Percentiles rank a stretch among this genome's conserved stretches.
phyloP scores from a whole-genome alignment of 1,139 yeast species.

The Kodamaea suecica region DNA sequence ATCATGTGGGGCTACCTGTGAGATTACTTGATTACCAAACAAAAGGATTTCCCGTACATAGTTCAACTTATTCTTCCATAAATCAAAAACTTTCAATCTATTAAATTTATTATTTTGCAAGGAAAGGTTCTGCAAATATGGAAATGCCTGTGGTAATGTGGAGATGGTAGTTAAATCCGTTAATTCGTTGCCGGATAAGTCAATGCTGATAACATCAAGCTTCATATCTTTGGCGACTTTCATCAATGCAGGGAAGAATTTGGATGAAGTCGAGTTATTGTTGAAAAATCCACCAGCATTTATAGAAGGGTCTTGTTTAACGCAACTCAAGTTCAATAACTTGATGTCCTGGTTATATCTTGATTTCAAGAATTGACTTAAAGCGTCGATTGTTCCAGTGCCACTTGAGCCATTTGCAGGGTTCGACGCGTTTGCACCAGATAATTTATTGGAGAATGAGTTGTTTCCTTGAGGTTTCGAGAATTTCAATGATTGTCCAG shows the following conservation, averaged over 20 bases:
- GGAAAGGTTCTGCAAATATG: conserved; percentile 72
- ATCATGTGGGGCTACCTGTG: conserved; percentile 22
- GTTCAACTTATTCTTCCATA: conserved; percentile 76
- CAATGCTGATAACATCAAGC: conserved; percentile 65
- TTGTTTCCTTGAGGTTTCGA: conserved; percentile 32
- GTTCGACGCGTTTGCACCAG: conserved; percentile 5
- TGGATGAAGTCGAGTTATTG: conserved; percentile 57
- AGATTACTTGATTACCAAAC: conserved; percentile 70
- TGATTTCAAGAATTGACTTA: conserved; percentile 58
- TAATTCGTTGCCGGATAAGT: conserved; percentile 68
- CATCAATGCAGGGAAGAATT: conserved; percentile 90
- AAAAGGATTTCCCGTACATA: conserved; percentile 72
- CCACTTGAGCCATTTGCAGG: not conserved
- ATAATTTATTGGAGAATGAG: conserved; percentile 19
- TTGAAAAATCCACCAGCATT: conserved; percentile 64
- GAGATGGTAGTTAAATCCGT: conserved; percentile 60
- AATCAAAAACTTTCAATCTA: conserved; percentile 58
- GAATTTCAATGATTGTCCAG: conserved; percentile 66
- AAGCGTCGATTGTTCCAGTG: conserved; percentile 41
- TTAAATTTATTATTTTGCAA: conserved; percentile 70
- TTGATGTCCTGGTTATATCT: conserved; percentile 65
- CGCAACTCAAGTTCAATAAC: conserved; percentile 67
- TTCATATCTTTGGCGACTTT: conserved; percentile 64
- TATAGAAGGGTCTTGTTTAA: conserved; percentile 65
- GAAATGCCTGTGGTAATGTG: conserved; percentile 71